Base-by-base conservation (phyloP, 2,329 filamentous ascomycete genomes). In the Diaporthe longicolla region DNA sequence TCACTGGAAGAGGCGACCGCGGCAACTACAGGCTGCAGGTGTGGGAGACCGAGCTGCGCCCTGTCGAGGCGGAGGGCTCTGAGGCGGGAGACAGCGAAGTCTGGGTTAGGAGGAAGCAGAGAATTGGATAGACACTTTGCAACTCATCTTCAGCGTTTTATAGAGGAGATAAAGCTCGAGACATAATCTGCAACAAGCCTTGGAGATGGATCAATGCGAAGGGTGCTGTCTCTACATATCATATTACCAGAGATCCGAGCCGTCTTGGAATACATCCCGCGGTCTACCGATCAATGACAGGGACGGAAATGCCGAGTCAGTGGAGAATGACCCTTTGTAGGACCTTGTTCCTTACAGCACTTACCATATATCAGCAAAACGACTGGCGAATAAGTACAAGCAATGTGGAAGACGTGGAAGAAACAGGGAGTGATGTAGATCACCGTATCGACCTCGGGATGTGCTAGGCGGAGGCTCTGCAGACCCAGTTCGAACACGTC, bases 31-130 rank as follows among this genome's bases (percentile, higher is more conserved):
- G 63, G 52, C 55, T 76, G n/a, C 72, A 76, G 45, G 57, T 76
- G 15, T 76, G 74, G 74, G 74, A 76, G 43, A 29, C 54, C 21
- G 68, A 76, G 55, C n/a, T 76, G n/a, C 74, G 74, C 3, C 68
- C 72, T 11, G 35, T 48, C 19, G 21, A 61, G n/a, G 19, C 24
- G 4, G 26, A 40, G 1, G 24, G 35, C 24, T 11, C 1, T 21
- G 37, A 63, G 45, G 40, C 13, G 15, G 26, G 37, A 0, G 43
- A 63, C 3, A 57, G 9, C 4, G 74, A 76, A n/a, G 70, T 76
- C 17, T 76, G 74, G 74, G 72, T 74, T 32, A 72, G 72, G 40
- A 76, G 74, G 52, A 76, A 76, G 50, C 74, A 70, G 19, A 72
- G 74, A 24, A 70, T 73, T 24, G 74, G 74, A n/a, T 75, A 21